phyloP scores from a whole-genome alignment of 352 stramenopile species.

The Pythium utonaiense region DNA sequence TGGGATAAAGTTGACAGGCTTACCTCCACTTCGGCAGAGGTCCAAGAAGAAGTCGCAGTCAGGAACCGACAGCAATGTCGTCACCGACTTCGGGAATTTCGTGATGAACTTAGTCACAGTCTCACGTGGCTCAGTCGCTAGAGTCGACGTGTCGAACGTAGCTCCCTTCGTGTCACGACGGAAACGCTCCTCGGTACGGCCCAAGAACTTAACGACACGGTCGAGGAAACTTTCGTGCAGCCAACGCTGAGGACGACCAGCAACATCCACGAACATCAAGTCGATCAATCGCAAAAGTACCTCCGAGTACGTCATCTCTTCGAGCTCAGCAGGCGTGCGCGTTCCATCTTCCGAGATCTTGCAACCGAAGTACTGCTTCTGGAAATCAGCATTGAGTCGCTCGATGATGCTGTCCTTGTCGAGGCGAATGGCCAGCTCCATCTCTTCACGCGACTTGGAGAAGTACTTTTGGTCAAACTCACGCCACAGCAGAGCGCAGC shows the following conservation, averaged over 20 bases:
- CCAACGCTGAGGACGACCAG: slow-evolving; percentile 60
- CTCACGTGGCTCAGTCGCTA: slow-evolving; percentile 41
- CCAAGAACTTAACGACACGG: slow-evolving; percentile 76
- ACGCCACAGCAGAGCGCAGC: slow-evolving; percentile 70
- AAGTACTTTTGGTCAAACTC: slow-evolving; percentile 89
- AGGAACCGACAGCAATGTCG: slow-evolving; percentile 60
- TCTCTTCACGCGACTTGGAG: slow-evolving; percentile 61
- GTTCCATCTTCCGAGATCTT: slow-evolving; percentile 43
- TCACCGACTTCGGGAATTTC: slow-evolving; percentile 47
- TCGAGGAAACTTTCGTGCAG: slow-evolving; percentile 64
- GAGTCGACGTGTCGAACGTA: slow-evolving; percentile 40
- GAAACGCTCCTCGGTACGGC: slow-evolving; percentile 67
- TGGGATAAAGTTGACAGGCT: slow-evolving; percentile 87
- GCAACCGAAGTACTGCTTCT: slow-evolving; percentile 88
- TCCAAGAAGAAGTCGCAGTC: slow-evolving; percentile 85
- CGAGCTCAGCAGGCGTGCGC: slow-evolving; percentile 44
- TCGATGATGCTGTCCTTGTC: slow-evolving; percentile 78
- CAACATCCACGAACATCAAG: slow-evolving; percentile 67
- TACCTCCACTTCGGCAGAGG: slow-evolving; percentile 74
- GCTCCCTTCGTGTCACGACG: slow-evolving; percentile 26
- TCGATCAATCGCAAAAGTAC: slow-evolving; percentile 74
- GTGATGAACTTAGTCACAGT: slow-evolving; percentile 42
- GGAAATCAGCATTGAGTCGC: slow-evolving; percentile 83
- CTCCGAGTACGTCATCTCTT: slow-evolving; percentile 86
- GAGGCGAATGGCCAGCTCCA: slow-evolving; percentile 55